Base-by-base conservation (phyloP, 2,329 filamentous ascomycete species). In the Ilyonectria robusta region DNA sequence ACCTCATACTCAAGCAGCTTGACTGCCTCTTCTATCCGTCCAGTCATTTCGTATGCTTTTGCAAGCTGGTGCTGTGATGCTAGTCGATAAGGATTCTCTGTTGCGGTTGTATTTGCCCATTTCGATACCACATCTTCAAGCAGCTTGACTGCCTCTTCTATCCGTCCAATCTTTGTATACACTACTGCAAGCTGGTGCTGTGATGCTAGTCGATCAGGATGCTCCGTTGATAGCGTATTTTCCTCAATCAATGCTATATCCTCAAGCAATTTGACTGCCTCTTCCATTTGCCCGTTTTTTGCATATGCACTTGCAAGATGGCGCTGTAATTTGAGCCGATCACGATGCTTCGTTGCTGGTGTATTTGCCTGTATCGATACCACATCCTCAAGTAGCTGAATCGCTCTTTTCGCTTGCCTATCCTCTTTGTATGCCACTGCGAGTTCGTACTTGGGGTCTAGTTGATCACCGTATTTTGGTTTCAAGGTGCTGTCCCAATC, bases 381-480 rank as follows among this genome's bases (percentile, higher is more conserved):
- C 4, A 65, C 11, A 44, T 64, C 23, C 54, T 70, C 23, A 4
- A 69, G 23, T 4, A 70, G 3, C 11, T 2, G 1, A 55, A 66
- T 23, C 15, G 59, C 59, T 26, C 26, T 26, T 26, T 26, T 26
- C 26, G 26, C 26, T 26, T 26, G 26, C 26, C 5, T 5, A 26
- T 26, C 26, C 4, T 23, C 53, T 42, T 6, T 35, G 29, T 60
- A 60, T 44, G 58, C n/a, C 3, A 19, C 7, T 17, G 47, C 47
- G 3, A 60, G 58, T 3, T 23, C 21, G 3, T 53, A 7, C 35
- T 60, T 33, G 10, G 4, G 59, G 26, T 26, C 26, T 1, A 68
- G 33, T 29, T 9, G 46, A 3, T 15, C 0, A 2, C 10, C 37
- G 9, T 56, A 4, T 6, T 6, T 8, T n/a, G 6, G 40, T 3